Evolutionary conservation across 2,329 filamentous ascomycete species (phyloP).

Genomic region (Ceratocystis papillata): DNA sequence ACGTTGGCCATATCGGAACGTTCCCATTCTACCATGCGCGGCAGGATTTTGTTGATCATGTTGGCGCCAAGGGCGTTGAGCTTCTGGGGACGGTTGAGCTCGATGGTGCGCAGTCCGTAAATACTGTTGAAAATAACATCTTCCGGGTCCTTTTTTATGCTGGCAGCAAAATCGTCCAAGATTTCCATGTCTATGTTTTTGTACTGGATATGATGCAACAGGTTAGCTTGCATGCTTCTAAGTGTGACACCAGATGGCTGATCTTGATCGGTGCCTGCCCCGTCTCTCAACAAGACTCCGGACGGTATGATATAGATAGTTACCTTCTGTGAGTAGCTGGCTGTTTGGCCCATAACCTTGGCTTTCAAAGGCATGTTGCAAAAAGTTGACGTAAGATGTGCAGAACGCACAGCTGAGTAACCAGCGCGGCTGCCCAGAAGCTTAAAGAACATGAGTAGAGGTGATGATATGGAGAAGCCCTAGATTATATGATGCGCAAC

Average conservation of each 20-base stretch:
- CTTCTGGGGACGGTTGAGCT: constrained; percentile 88
- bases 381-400: constrained; percentile 32
- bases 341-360: constrained; percentile 41
- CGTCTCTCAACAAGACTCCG: background rate
- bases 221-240: background rate
- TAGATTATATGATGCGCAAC: constrained; percentile 15
- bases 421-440: constrained; percentile 37
- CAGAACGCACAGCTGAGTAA: constrained; percentile 38
- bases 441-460: constrained; percentile 21
- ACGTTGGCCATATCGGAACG: constrained; percentile 92
- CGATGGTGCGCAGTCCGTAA: constrained; percentile 81
- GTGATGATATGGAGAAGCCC: constrained; percentile 9
- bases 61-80: constrained; percentile 86
- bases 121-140: constrained; percentile 87
- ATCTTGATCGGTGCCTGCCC: background rate
- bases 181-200: constrained; percentile 8
- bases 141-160: constrained; percentile 44
- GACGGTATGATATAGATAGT: background rate
- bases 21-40: constrained; percentile 81
- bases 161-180: constrained; percentile 3
- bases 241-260: background rate
- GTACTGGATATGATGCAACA: constrained; percentile 1
- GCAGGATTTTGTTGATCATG: constrained; percentile 91
- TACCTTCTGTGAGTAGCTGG: constrained; percentile 21
- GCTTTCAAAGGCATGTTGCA: constrained; percentile 67